Base-by-base conservation (phyloP, 1,284 basidiomycete species). In the Apiotrichum montevideense region DNA sequence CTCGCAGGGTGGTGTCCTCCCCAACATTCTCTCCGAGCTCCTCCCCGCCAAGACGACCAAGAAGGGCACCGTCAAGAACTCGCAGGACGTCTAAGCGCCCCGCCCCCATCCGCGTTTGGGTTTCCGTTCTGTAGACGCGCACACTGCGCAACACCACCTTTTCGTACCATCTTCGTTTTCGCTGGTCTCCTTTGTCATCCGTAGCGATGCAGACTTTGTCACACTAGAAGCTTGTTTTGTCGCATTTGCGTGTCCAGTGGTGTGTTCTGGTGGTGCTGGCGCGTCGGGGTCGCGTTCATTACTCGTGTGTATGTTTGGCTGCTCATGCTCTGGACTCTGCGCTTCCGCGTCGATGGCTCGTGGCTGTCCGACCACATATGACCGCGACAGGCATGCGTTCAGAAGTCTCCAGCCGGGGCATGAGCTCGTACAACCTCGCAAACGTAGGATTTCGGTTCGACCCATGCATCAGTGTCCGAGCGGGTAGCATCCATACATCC, bases 1-100 rank as follows among this genome's bases (percentile, higher is more conserved):
- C 79, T 89, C 87, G 32, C 89, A 93, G 72, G 90, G 90, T 79
- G 90, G 90, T 85, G 90, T 93, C 57, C 84, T 93, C 45, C 90
- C 90, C 52, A 78, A 78, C 71, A 85, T 86, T 56, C 80, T 82
- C 68, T 78, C 82, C 66, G 83, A 86, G 77, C 83, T 87, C 61
- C 80, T 87, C 56, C 85, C 85, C 56, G 80, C 81, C 75, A 86
- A 86, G 81, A 81, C 83, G 47, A 81, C 72, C 76, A 83, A 83
- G 77, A 68, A 67, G 62, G 74, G 73, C 69, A 71, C 63, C 56
- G 69, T 66, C 59, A 55, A 53, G 48, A 52, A 51, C 43, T 65
- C 62, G 41, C 63, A 67, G 57, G 63, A 66, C 48, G 62, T 66
- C 46, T 64, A 65, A 60, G 46, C 51, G 32, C 21, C 37, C 39